Percentiles rank a stretch among this genome's conserved stretches.
phyloP scores from a whole-genome alignment of 108 stramenopile genomes.

The Nitzschia inconspicua region DNA sequence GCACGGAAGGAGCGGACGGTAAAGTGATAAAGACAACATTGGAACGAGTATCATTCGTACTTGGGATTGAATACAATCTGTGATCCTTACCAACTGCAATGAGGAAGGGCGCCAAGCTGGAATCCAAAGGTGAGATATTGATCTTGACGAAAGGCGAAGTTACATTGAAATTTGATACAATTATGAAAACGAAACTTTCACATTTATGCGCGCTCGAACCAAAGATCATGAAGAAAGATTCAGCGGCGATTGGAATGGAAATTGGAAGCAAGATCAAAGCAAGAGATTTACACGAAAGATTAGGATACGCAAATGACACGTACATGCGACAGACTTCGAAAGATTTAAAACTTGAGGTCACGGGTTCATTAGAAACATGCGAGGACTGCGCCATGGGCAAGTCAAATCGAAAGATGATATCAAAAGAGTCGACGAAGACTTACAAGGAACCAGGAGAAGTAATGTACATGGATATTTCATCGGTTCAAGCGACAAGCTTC shows the following conservation, averaged over 20 bases:
- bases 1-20: no score
- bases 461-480: background rate
- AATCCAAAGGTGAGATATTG: background rate
- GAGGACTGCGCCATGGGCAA: background rate
- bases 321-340: slow-evolving; percentile 3
- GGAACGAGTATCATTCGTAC: no score
- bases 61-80: no score
- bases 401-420: background rate
- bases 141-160: background rate
- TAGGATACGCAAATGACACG: background rate
- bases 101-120: background rate
- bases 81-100: no score
- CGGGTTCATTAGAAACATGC: background rate
- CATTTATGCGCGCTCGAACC: background rate
- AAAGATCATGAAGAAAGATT: background rate
- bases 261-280: background rate
- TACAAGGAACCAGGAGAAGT: background rate
- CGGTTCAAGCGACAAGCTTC: background rate
- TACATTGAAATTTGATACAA: background rate
- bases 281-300: background rate
- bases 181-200: background rate
- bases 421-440: background rate
- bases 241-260: no score
- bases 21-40: no score
- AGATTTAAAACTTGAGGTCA: background rate